Evolutionary conservation across 805 yeast species (phyloP), one percentile per base, ranked within the genome.

Genomic region (Nakazawaea peltata): DNA sequence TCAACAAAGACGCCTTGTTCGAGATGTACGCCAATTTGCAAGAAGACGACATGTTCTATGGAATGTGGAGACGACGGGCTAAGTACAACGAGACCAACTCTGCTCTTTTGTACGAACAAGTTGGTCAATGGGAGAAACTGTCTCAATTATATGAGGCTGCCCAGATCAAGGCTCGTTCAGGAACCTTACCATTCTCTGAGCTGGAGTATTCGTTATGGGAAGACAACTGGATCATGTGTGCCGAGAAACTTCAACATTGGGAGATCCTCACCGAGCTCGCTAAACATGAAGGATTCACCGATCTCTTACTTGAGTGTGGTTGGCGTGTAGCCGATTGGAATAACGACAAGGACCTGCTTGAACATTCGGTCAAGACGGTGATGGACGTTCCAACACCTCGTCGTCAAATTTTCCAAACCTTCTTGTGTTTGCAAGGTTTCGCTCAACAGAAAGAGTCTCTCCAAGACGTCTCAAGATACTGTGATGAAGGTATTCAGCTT

Each of bases 291-390:
- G 97, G 97, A 0, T 94, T 90, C 53, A 87, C 97, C 0, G 98
- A 92, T 50, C 65, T 92, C 44, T 61, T 94, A 18, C 65, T 92
- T n/a, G 99, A 92, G 56, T 94, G 98, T 69, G 98, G 97, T 26
- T 92, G 99, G 99, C 71, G 99, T 50, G 94, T 92, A 26, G 97
- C 98, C 6, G 97, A 92, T 51, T 92, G 98, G 98, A 81, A 80
- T 41, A 79, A 94, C 7, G 98, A 94, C 50, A 72, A 88, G 44
- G 97, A 90, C 44, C 92, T 97, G 0, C 63, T 92, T 26, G 97
- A 88, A 51, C 95, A 85, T 50, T 81, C 95, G 1, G 94, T 92
- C 18, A 85, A 87, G 56, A 83, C 94, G 28, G 95, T 92, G 4
- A 87, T 92, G 95, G 98, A 92, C 58, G 96, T 88, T 18, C 97